phyloP scores from a whole-genome alignment of 2,329 filamentous ascomycete species.

The Pseudogymnoascus sp. region DNA sequence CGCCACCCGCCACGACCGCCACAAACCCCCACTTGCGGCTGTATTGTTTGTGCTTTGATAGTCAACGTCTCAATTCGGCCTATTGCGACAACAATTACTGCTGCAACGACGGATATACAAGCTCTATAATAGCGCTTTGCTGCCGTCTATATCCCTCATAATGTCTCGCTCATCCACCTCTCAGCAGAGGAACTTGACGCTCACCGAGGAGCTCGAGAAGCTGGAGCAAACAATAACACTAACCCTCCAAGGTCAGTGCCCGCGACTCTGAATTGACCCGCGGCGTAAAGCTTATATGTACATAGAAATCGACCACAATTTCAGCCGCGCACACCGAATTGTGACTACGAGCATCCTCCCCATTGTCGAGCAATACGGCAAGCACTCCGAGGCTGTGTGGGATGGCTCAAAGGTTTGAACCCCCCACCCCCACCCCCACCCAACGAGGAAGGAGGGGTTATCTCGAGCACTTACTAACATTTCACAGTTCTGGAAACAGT shows the following conservation, averaged over 20 bases:
- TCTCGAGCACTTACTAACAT: background rate
- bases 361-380: slow-evolving; percentile 88
- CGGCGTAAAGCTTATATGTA: slow-evolving; percentile 9
- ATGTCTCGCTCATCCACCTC: slow-evolving; percentile 29
- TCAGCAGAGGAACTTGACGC: slow-evolving; percentile 51
- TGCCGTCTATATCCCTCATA: slow-evolving; percentile 6
- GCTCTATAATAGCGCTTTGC: background rate
- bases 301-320: slow-evolving; percentile 95
- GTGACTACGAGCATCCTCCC: slow-evolving; percentile 90
- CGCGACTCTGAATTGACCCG: background rate
- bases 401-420: slow-evolving; percentile 76
- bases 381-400: slow-evolving; percentile 91
- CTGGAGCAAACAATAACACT: slow-evolving; percentile 95
- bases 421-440: background rate
- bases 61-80: background rate
- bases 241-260: slow-evolving; percentile 68
- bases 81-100: background rate
- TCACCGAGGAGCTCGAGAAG: slow-evolving; percentile 92
- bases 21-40: background rate
- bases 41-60: background rate
- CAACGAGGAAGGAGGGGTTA: background rate
- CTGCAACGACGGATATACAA: background rate
- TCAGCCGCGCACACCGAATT: slow-evolving; percentile 91
- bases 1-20: background rate
- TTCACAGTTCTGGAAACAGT: slow-evolving; percentile 94